Conservation (phyloP, 257 asterid genomes). For the Nicotiana obtusifolia region DNA sequence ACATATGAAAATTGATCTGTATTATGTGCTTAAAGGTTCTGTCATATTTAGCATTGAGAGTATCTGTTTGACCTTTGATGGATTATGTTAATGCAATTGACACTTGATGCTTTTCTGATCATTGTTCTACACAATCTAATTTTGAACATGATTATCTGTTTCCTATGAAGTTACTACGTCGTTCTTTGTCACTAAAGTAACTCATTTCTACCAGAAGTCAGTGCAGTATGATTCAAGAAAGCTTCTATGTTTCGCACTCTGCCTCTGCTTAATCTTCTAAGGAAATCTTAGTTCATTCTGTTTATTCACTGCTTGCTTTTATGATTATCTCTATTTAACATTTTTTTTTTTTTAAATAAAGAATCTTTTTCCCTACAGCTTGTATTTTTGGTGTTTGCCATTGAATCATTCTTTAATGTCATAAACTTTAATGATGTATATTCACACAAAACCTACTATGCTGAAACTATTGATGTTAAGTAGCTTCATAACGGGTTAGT, state of each 20-base stretch:
- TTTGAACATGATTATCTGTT: background rate
- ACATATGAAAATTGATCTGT: background rate
- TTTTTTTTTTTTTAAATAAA: background rate
- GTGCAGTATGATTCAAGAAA: background rate
- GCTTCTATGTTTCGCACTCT: background rate
- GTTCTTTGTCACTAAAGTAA: background rate
- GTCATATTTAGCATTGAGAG: background rate
- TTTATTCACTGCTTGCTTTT: background rate
- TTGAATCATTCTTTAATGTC: background rate
- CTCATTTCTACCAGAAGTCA: background rate
- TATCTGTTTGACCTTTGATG: background rate
- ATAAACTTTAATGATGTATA: background rate
- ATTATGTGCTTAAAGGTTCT: background rate
- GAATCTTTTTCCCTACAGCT: background rate
- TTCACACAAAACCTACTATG: no score
- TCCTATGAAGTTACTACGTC: background rate
- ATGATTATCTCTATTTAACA: background rate
- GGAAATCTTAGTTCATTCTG: background rate
- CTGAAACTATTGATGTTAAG: background rate
- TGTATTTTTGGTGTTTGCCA: background rate
- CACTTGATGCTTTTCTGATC: background rate
- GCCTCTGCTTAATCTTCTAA: background rate
- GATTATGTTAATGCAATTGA: background rate
- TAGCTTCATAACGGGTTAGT: background rate
- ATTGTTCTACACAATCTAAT: conserved; percentile 2